Evolutionary conservation across 2,329 filamentous ascomycete genomes (phyloP).

Genomic region (Penicillium sp.): DNA sequence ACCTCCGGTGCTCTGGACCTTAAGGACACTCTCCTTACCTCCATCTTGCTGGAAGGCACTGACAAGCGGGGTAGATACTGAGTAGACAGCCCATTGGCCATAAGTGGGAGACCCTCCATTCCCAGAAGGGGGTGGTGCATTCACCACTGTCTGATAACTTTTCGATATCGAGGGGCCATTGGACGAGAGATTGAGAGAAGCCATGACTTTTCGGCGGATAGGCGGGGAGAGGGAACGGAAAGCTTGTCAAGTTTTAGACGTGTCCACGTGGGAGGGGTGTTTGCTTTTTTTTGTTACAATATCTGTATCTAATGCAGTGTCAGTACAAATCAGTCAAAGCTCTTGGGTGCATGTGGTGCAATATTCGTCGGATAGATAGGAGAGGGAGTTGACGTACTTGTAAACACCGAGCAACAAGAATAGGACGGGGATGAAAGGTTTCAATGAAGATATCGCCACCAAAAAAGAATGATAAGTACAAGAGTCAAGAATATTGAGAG

Average conservation of each 20-base stretch:
- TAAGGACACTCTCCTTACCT: constrained; percentile 89
- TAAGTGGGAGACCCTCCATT: constrained; percentile 71
- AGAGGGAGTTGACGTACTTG: constrained; percentile 6
- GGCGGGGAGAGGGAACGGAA: constrained; percentile 1
- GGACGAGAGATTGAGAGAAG: constrained; percentile 73
- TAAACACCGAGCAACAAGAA: constrained; percentile 1
- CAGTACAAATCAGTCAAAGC: not conserved
- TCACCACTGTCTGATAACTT: constrained; percentile 68
- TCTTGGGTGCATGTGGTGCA: not conserved
- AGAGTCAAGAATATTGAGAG: not conserved
- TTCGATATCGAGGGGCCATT: constrained; percentile 77
- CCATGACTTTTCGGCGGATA: constrained; percentile 53
- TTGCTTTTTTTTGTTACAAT: constrained; percentile 1
- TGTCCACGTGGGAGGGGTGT: not conserved
- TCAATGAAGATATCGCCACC: not conserved
- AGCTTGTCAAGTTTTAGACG: constrained; percentile 1
- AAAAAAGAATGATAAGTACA: not conserved
- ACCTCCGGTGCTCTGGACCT: constrained; percentile 91
- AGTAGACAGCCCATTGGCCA: constrained; percentile 90
- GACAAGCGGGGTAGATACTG: constrained; percentile 84
- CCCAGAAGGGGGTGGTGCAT: constrained; percentile 57
- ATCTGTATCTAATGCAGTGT: constrained; percentile 1
- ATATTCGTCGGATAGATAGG: not conserved
- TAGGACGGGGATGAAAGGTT: not conserved
- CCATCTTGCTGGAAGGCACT: constrained; percentile 86